phyloP scores from a whole-genome alignment of 2,329 filamentous ascomycete species.

The Verticillium alfalfae region DNA sequence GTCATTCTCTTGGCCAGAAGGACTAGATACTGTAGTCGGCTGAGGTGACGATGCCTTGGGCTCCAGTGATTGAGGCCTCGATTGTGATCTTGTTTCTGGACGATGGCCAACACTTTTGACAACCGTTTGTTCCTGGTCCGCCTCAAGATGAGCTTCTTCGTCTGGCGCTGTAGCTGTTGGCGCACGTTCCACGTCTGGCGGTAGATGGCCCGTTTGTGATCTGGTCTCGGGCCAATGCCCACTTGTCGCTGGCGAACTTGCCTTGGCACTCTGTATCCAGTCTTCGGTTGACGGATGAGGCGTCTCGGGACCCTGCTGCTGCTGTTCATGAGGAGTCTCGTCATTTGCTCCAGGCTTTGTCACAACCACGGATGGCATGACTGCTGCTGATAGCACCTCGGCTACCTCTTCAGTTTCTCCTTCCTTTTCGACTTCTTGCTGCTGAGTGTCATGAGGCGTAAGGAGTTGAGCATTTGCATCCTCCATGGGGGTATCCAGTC shows the following conservation, averaged over 20 bases:
- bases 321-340: too few species aligned
- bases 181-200: neutral
- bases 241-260: neutral
- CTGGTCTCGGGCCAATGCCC: neutral
- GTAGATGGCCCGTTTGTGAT: neutral
- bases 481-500: neutral
- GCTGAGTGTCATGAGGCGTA: conserved; percentile 5
- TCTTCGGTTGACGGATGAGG: neutral
- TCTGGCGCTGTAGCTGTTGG: neutral
- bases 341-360: neutral
- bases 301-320: neutral
- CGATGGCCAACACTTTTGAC: neutral
- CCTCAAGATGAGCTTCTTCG: neutral
- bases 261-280: neutral
- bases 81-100: neutral
- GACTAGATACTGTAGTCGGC: neutral
- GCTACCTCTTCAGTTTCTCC: neutral
- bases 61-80: neutral
- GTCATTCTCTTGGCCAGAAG: neutral
- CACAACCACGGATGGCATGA: neutral
- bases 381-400: neutral
- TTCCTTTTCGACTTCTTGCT: neutral
- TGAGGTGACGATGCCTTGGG: neutral
- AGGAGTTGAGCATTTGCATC: neutral
- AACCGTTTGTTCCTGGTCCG: neutral